Percentiles rank a stretch among this genome's conserved stretches.
Evolutionary conservation across 2,329 filamentous ascomycete genomes (phyloP).

Genomic region (Alternaria tenuissima): DNA sequence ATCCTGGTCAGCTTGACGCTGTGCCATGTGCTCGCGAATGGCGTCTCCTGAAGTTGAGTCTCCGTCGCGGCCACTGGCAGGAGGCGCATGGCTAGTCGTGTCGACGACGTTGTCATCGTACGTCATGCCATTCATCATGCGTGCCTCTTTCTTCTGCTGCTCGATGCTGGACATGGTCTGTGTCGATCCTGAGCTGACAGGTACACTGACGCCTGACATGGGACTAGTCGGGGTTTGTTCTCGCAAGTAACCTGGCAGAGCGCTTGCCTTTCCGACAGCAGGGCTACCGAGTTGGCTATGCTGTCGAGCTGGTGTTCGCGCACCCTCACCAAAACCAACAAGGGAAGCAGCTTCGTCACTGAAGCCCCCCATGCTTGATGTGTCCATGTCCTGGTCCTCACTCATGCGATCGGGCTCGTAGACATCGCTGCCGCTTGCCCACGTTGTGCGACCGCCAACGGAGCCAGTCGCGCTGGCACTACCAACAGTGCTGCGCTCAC

Average conservation of each 20-base stretch:
- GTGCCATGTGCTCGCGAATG: conserved; percentile 61
- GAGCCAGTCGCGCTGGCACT: conserved; percentile 88
- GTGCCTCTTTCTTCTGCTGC: conserved; percentile 52
- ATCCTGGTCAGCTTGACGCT: conserved; percentile 36
- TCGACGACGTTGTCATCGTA: conserved; percentile 54
- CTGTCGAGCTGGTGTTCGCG: conserved; percentile 62
- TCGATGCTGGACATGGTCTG: conserved; percentile 43
- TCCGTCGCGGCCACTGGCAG: conserved; percentile 39
- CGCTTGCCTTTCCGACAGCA: conserved; percentile 64
- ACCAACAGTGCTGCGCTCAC: conserved; percentile 87
- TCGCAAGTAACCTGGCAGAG: conserved; percentile 45
- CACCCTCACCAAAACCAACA: conserved; percentile 92
- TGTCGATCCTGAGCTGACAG: conserved; percentile 39
- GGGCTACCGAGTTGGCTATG: conserved; percentile 80
- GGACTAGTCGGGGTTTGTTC: conserved; percentile 43
- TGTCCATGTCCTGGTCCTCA: conserved; percentile 68
- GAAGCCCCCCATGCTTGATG: conserved; percentile 76
- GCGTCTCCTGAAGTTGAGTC: conserved; percentile 71
- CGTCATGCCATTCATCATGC: conserved; percentile 57
- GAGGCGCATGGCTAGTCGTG: conserved; percentile 49
- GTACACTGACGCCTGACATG: conserved; percentile 39
- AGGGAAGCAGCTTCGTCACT: conserved; percentile 86
- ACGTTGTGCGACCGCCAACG: conserved; percentile 72
- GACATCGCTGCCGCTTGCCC: conserved; percentile 71
- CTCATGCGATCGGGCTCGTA: conserved; percentile 74